Evolutionary conservation across 2,329 filamentous ascomycete species (phyloP), one percentile per base, ranked within the genome.

Genomic region (Hypoxylon rubiginosum): DNA sequence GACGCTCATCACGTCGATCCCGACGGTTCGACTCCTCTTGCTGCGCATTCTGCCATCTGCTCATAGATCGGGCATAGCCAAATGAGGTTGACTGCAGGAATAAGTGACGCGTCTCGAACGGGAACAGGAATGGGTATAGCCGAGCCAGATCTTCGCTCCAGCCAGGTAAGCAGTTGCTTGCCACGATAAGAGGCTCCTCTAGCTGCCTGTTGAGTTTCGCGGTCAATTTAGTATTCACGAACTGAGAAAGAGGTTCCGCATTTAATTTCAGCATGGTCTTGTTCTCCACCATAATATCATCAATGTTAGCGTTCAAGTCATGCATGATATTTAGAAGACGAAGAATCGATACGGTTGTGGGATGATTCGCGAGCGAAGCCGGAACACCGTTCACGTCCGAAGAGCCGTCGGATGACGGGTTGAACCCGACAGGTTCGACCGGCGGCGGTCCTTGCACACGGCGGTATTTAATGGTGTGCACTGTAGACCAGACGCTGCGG

Each of bases 51-150:
- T 98, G 96, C 97, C 97, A 99, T 77, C 95, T 89, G 64, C 91
- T 92, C 96, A 99, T 98, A 17, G 96, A 97, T 68, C 96, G 89
- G 45, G 95, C 95, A 82, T 99, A 99, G 21, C 96, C 96, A 76
- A 99, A 99, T 0, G 96, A 97, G 0, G 97, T 99, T 1, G 95
- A 99, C 80, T 98, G 96, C 34, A 99, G 82, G 85, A 99, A 99
- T 39, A 99, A 84, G 79, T 99, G 95, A 11, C 96, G 90, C 0
- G 96, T 98, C 83, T 99, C 96, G 74, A 99, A 99, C 2, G 96
- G 96, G 78, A 99, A 99, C 11, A 99, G 83, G 85, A 99, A 99
- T 0, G 96, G 95, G 77, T 97, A 99, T 1, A 97, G 84, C 34
- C 96, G 91, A 9, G 96, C 94, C 55, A 99, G 82, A 76, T 99